Evolutionary conservation across 805 yeast genomes (phyloP), one percentile per base, ranked within the genome.

Genomic region (Wickerhamiella galacta): DNA sequence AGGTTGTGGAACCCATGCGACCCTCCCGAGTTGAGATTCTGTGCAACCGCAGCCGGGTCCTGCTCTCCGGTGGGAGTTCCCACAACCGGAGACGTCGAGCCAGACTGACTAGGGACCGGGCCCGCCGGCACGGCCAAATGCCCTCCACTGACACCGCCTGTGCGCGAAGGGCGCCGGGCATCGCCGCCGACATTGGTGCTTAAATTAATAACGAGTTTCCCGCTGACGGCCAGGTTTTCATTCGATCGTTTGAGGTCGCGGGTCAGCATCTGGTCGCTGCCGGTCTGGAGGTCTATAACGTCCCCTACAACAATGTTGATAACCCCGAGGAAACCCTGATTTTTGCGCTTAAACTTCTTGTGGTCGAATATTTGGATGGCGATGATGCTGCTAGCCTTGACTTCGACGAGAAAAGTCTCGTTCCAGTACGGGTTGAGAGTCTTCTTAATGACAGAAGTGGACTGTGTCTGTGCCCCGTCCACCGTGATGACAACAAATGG

Each of bases 401-500:
- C 59, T 15, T 66, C 68, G 56, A 90, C 83, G 35, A 70, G 69
- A 50, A 87, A 90, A 2, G 78, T 61, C 57, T 90, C 95, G 57
- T 90, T 85, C 99, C 99, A 90, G 58, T 85, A 90, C 8, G 99
- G 99, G 49, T 90, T 82, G 45, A 87, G 61, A 2, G 96, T 90
- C 57, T 81, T 83, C 50, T 82, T 81, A 20, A 92, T 90, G 22
- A 93, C 90, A 32, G 82, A 72, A 2, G 99, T 90, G 14, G 95
- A 78, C 51, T 82, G 82, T 2, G 96, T 90, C 53, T 90, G 98
- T 15, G 80, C 74, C 3, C 96, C 96, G 55, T 90, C 98, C n/a
- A 90, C 85, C 9, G 96, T 87, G 40, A 90, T 63, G 22, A 90
- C 96, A 2, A 95, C 95, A 60, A 90, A 90, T 8, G 99, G 98